Evolutionary conservation across 2,329 filamentous ascomycete species (phyloP).

Genomic region (Aspergillus nomiae): DNA sequence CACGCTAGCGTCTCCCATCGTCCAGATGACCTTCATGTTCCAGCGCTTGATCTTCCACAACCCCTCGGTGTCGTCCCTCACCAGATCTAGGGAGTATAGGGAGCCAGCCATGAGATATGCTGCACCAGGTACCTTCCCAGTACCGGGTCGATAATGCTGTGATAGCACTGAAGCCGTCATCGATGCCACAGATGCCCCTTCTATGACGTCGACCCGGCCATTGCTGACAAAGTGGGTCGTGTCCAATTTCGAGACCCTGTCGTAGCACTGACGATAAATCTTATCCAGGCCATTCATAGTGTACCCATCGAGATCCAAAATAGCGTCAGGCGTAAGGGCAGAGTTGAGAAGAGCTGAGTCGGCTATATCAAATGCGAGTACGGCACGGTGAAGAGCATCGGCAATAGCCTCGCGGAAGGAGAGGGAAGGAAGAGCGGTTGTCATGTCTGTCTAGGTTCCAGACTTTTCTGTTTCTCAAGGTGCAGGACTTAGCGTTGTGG

Average conservation of each 20-base stretch:
- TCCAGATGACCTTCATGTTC: constrained; percentile 34
- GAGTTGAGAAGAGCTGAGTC: constrained; percentile 32
- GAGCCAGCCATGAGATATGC: constrained; percentile 26
- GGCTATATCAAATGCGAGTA: constrained; percentile 30
- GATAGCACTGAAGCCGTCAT: constrained; percentile 20
- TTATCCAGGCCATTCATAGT: constrained; percentile 20
- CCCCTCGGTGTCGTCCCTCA: constrained; percentile 29
- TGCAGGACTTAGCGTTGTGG: too few species aligned
- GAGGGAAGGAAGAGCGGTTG: constrained; percentile 14
- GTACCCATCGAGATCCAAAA: constrained; percentile 20
- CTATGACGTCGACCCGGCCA: constrained; percentile 22
- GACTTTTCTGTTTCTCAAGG: too few species aligned
- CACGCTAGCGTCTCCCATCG: constrained; percentile 16
- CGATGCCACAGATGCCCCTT: constrained; percentile 13
- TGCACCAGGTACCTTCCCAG: constrained; percentile 27
- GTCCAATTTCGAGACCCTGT: constrained; percentile 28
- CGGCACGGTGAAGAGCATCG: constrained; percentile 34
- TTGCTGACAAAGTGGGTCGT: constrained; percentile 31
- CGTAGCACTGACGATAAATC: constrained; percentile 23
- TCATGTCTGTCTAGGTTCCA: too few species aligned
- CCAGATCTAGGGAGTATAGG: constrained; percentile 34
- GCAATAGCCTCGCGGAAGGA: constrained; percentile 32
- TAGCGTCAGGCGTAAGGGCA: constrained; percentile 24
- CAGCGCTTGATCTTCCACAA: constrained; percentile 41
- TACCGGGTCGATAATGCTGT: constrained; percentile 23